These are phyloP conservation scores for Penicillium decumbens DNA, from an alignment of 2,329 filamentous ascomycete genomes.

Conservation along the genomic window DNA sequence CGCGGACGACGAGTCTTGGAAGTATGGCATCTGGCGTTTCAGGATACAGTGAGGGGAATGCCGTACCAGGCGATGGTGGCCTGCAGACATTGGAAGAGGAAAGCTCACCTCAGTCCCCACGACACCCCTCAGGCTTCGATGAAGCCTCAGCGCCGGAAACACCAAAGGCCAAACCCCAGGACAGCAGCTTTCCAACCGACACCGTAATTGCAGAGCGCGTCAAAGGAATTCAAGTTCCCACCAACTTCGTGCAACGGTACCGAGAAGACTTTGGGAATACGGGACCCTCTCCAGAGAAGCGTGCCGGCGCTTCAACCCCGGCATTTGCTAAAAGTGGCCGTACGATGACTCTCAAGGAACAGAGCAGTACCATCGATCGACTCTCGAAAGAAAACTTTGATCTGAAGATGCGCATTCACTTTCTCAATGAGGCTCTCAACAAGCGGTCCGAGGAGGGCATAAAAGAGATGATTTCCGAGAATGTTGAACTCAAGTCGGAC, in stretches of 20 bases:
- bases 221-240: conserved; percentile 83
- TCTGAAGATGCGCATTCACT: conserved; percentile 94
- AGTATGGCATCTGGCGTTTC: conserved; percentile 77
- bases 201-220: conserved; percentile 85
- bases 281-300: conserved; percentile 58
- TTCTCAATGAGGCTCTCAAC: conserved; percentile 86
- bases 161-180: conserved; percentile 58
- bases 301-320: conserved; percentile 49
- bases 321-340: conserved; percentile 55
- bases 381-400: conserved; percentile 98
- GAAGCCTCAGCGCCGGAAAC: conserved; percentile 58
- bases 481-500: conserved; percentile 89
- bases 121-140: conserved; percentile 34
- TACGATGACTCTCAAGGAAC: conserved; percentile 87
- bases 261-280: conserved; percentile 62
- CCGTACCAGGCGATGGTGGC: conserved; percentile 43
- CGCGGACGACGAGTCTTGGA: conserved; percentile 76
- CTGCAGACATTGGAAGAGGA: conserved; percentile 59
- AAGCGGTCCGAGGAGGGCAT: conserved; percentile 93
- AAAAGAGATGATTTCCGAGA: conserved; percentile 97
- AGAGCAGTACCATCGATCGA: conserved; percentile 93
- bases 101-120: conserved; percentile 40
- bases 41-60: conserved; percentile 47
- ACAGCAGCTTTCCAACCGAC: conserved; percentile 67
- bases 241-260: conserved; percentile 81